These are phyloP conservation scores for Tieghemiomyces parasiticus DNA, from an alignment of 192 early-diverging fungal species.

Conservation along the genomic window DNA sequence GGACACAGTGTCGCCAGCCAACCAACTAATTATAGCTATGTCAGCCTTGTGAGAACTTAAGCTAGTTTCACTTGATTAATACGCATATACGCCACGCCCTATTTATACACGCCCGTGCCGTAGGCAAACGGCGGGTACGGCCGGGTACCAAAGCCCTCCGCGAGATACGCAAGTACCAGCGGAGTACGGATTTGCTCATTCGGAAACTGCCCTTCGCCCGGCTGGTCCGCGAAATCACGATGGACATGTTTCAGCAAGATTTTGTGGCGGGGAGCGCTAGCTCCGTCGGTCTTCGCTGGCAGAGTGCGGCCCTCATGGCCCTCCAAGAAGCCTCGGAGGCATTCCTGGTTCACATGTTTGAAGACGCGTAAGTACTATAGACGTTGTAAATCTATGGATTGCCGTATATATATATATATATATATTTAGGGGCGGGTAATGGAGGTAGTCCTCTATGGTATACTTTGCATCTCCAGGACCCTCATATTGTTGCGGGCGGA, in stretches of 20 bases:
- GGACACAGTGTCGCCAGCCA: too few species aligned
- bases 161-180: constrained; percentile 78
- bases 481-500: too few species aligned
- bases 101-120: too few species aligned
- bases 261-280: constrained; percentile 19
- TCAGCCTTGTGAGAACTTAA: too few species aligned
- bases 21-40: too few species aligned
- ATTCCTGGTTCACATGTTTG: constrained; percentile 71
- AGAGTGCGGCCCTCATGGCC: constrained; percentile 59
- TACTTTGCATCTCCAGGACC: too few species aligned
- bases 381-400: too few species aligned
- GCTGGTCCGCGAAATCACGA: constrained; percentile 54
- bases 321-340: constrained; percentile 70
- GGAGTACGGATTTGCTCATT: constrained; percentile 59
- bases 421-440: too few species aligned
- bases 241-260: constrained; percentile 27
- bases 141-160: constrained; percentile 68
- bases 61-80: too few species aligned
- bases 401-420: too few species aligned
- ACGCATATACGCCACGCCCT: too few species aligned
- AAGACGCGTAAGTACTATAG: constrained; percentile 67
- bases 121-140: constrained; percentile 32
- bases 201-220: constrained; percentile 80
- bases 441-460: too few species aligned
- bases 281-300: constrained; percentile 44